A percentile compares a stretch with the other conserved stretches of the same genome.
Evolutionary conservation across 352 stramenopile genomes (phyloP).

Genomic region (Phytophthora europaea): DNA sequence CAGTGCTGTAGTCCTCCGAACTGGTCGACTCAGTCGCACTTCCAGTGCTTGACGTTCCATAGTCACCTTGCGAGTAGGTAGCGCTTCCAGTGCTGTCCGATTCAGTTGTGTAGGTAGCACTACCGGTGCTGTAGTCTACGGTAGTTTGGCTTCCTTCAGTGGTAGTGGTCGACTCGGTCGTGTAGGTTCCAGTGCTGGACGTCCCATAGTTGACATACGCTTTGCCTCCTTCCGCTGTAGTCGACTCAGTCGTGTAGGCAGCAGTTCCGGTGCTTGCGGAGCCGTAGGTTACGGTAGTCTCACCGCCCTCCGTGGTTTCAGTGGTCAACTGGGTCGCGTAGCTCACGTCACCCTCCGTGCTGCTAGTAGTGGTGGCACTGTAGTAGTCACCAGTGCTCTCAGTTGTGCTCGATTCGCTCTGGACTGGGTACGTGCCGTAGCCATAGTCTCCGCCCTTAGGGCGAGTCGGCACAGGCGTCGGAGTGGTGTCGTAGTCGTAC

Average conservation of each 20-base stretch:
- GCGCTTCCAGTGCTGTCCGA: neutral
- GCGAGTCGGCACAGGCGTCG: neutral
- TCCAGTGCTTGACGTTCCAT: neutral
- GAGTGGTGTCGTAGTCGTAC: neutral
- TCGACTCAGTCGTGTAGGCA: neutral
- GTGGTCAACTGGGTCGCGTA: neutral
- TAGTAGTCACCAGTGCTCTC: neutral
- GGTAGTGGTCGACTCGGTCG: neutral
- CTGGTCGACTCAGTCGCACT: neutral
- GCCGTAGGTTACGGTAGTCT: constrained; percentile 2
- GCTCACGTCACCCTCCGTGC: neutral
- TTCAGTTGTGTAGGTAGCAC: neutral
- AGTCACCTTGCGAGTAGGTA: neutral
- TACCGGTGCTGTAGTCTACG: neutral
- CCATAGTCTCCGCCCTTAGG: neutral
- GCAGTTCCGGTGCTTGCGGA: neutral
- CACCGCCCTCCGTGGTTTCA: neutral
- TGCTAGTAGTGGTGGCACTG: neutral
- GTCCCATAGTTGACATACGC: neutral
- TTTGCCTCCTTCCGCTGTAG: constrained; percentile 26
- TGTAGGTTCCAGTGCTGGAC: neutral
- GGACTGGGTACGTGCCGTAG: neutral
- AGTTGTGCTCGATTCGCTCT: neutral
- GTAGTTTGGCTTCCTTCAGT: neutral
- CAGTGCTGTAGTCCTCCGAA: neutral